Conservation (phyloP, 371 early-diverging fungal species). For the Zopfochytrium polystomum region DNA sequence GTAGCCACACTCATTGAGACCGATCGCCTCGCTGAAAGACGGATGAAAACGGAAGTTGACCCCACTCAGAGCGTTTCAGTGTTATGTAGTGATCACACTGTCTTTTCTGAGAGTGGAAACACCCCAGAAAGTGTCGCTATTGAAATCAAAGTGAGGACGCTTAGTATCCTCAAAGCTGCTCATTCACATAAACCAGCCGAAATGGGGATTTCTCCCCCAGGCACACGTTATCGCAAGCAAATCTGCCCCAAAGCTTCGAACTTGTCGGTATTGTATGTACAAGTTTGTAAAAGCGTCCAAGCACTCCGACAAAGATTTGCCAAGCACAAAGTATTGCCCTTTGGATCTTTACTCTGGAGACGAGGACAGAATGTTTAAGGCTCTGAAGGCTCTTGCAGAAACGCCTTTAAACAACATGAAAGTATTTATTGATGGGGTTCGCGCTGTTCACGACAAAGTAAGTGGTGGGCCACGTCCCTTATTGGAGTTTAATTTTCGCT, state of each 20-base stretch:
- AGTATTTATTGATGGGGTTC: slow-evolving; percentile 16
- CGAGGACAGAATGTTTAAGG: slow-evolving; percentile 8
- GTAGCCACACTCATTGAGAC: neutral
- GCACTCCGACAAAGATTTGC: neutral
- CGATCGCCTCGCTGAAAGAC: neutral
- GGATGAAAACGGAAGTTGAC: neutral
- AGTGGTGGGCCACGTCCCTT: neutral
- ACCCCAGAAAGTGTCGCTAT: slow-evolving; percentile 7
- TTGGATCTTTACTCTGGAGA: slow-evolving; percentile 21
- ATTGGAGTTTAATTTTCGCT: neutral
- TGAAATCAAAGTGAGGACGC: slow-evolving; percentile 26
- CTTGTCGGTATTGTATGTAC: slow-evolving; percentile 31
- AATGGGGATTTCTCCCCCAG: slow-evolving; percentile 35
- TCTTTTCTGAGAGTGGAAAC: neutral
- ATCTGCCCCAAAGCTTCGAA: neutral
- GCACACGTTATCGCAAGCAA: neutral
- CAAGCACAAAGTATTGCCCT: slow-evolving; percentile 22
- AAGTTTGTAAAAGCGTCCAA: slow-evolving; percentile 2
- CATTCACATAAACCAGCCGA: slow-evolving; percentile 22
- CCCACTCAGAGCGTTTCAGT: neutral
- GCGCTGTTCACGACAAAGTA: neutral
- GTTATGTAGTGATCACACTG: slow-evolving; percentile 10
- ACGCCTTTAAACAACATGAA: slow-evolving; percentile 28
- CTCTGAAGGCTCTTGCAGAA: slow-evolving; percentile 10
- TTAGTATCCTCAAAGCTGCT: neutral